Percentiles rank a stretch among this genome's conserved stretches.
Evolutionary conservation across 768 basidiomycete genomes (phyloP).

Genomic region (Boletus rubroflammeus): DNA sequence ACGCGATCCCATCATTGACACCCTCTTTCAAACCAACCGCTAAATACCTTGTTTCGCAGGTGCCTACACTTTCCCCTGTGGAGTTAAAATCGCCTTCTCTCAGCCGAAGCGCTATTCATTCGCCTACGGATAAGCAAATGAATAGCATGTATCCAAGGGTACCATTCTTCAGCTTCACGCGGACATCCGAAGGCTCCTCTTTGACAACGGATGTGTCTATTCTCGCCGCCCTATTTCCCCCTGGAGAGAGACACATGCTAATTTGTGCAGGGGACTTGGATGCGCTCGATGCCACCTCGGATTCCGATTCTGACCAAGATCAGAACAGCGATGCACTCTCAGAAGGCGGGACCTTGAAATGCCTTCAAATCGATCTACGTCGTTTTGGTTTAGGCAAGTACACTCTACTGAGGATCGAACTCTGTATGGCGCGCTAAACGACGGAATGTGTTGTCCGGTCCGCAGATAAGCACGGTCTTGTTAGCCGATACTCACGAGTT

Average conservation of each 20-base stretch:
- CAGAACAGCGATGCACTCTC: slow-evolving; percentile 32
- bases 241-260: slow-evolving; percentile 68
- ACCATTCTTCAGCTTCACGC: slow-evolving; percentile 80
- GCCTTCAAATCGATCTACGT: slow-evolving; percentile 72
- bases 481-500: slow-evolving; percentile 70
- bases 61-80: slow-evolving; percentile 32
- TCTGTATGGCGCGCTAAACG: not conserved
- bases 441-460: slow-evolving; percentile 2
- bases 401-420: not conserved
- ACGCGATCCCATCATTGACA: slow-evolving; percentile 24
- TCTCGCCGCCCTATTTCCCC: slow-evolving; percentile 67
- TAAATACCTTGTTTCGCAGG: slow-evolving; percentile 36
- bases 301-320: slow-evolving; percentile 39
- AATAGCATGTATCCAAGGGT: slow-evolving; percentile 28
- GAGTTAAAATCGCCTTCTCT: slow-evolving; percentile 10
- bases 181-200: slow-evolving; percentile 73
- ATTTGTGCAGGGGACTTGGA: slow-evolving; percentile 71
- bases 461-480: slow-evolving; percentile 73
- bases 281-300: slow-evolving; percentile 41
- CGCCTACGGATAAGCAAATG: slow-evolving; percentile 15
- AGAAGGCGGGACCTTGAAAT: slow-evolving; percentile 48
- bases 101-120: slow-evolving; percentile 7
- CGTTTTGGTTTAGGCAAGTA: slow-evolving; percentile 65
- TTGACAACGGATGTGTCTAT: slow-evolving; percentile 67
- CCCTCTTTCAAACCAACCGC: slow-evolving; percentile 36